Evolutionary conservation across 1,139 yeast species (phyloP).

Genomic region (Geotrichum siamense): DNA sequence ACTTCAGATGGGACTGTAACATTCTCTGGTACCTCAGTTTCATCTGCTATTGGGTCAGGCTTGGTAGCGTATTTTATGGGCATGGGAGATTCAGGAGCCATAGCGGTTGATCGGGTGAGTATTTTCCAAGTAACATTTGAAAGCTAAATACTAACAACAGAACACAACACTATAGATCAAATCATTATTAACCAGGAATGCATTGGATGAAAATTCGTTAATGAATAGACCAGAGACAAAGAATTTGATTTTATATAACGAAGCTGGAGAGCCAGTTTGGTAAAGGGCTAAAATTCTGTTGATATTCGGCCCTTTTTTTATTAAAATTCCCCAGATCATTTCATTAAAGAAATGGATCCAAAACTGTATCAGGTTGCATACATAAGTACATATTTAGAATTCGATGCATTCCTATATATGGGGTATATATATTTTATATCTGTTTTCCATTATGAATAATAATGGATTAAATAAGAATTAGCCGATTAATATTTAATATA

Average conservation of each 20-base stretch:
- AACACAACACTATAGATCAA: constrained; percentile 19
- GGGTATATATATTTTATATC: no score
- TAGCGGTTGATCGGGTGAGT: constrained; percentile 32
- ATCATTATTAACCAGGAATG: constrained; percentile 23
- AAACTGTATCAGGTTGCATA: no score
- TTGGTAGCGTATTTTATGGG: constrained; percentile 58
- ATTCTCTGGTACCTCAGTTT: constrained; percentile 83
- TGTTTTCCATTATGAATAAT: no score
- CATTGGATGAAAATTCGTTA: constrained; percentile 30
- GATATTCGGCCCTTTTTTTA: no score
- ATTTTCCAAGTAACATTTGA: constrained; percentile 4
- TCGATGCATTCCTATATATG: no score
- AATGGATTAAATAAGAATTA: no score
- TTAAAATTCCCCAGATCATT: no score
- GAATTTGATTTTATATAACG: constrained; percentile 38
- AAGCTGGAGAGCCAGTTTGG: constrained; percentile 38
- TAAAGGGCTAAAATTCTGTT: no score
- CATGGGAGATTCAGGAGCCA: constrained; percentile 48
- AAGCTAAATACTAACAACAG: neutral
- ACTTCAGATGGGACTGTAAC: constrained; percentile 34
- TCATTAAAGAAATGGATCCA: no score
- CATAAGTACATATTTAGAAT: no score
- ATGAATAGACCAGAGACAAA: constrained; percentile 35
- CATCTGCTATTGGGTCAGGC: constrained; percentile 77
- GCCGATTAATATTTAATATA: no score